Base-by-base conservation (phyloP, 2,329 filamentous ascomycete species). In the Fusarium setosum region DNA sequence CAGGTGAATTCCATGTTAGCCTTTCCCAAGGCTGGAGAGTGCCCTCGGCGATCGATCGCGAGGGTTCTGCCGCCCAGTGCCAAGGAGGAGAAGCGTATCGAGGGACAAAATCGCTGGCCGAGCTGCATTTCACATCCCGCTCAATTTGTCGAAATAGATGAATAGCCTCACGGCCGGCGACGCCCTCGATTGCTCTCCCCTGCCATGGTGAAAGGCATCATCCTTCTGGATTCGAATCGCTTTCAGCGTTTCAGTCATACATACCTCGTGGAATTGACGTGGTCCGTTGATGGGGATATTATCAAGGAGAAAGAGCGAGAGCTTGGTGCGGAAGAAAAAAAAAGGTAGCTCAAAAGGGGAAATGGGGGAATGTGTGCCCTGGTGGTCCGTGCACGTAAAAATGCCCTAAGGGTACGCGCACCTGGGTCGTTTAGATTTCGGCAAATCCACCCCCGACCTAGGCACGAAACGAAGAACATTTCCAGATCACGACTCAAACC, bases 51-150 rank as follows among this genome's bases (percentile, higher is more conserved):
- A 76, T 77, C 71, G 71, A 76, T 78, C 80, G 81, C 81, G 83
- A 88, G 88, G 88, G 88, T 90, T 91, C 88, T 89, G 84, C 88
- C 84, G 88, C 88, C 87, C 88, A 83, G 79, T 87, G 83, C 82
- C 83, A 84, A 82, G 82, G 84, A 83, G 84, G 84, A 86, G 81
- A 84, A 83, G 85, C 84, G 88, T 90, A 88, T 90, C 88, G 63
- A 72, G 75, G 70, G 56, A 67, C 67, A 29, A 45, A 34, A 47
- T 66, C 62, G 67, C 51, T 59, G 38, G 47, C 49, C 48, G 51
- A 37, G 50, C 56, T 54, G 49, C 24, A 51, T 32, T n/a, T n/a
- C n/a, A n/a, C n/a, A n/a, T n/a, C n/a, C 63, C 54, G 47, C 34
- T 41, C 54, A 15, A 50, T 63, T n/a, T 60, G 54, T 58, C 54